Percentiles rank a stretch among this genome's conserved stretches.
These are phyloP conservation scores for Recurvomyces mirabilis DNA, from an alignment of 495 filamentous ascomycete genomes.

Conservation along the genomic window DNA sequence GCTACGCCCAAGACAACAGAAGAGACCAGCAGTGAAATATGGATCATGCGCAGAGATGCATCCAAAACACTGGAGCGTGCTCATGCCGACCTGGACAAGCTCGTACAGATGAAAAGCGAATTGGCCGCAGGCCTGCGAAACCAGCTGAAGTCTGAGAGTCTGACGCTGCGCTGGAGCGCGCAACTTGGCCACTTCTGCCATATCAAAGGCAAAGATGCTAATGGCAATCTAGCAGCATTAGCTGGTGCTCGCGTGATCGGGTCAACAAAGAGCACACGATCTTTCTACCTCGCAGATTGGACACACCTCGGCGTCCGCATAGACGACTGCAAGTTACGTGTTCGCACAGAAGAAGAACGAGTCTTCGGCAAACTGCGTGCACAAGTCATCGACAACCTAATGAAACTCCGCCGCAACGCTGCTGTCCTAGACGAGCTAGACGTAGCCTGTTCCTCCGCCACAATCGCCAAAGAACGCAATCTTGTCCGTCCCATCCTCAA, in stretches of 20 bases:
- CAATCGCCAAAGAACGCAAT: conserved; percentile 58
- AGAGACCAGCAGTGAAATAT: conserved; percentile 43
- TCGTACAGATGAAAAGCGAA: conserved; percentile 45
- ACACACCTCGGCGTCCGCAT: conserved; percentile 62
- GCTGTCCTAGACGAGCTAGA: conserved; percentile 85
- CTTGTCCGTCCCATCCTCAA: conserved; percentile 65
- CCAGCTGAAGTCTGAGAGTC: conserved; percentile 32
- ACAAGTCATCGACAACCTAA: conserved; percentile 64
- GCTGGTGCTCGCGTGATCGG: conserved; percentile 50
- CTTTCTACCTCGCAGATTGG: conserved; percentile 79
- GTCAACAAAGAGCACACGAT: conserved; percentile 70
- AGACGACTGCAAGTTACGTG: conserved; percentile 60
- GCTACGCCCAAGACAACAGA: conserved; percentile 9
- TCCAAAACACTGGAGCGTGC: conserved; percentile 52
- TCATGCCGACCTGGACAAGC: conserved; percentile 49
- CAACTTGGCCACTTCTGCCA: conserved; percentile 81
- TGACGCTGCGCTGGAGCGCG: conserved; percentile 75
- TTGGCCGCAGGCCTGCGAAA: conserved; percentile 52
- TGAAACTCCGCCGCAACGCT: conserved; percentile 78
- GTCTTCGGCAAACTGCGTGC: conserved; percentile 60
- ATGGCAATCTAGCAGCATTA: conserved; percentile 35
- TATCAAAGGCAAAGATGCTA: conserved; percentile 68
- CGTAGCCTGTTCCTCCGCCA: conserved; percentile 72
- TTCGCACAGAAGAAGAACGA: conserved; percentile 66
- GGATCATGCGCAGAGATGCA: conserved; percentile 75